A percentile compares a stretch with the other conserved stretches of the same genome.
These are phyloP conservation scores for Saksenaea oblongispora DNA, from an alignment of 371 early-diverging fungal species.

Conservation along the genomic window DNA sequence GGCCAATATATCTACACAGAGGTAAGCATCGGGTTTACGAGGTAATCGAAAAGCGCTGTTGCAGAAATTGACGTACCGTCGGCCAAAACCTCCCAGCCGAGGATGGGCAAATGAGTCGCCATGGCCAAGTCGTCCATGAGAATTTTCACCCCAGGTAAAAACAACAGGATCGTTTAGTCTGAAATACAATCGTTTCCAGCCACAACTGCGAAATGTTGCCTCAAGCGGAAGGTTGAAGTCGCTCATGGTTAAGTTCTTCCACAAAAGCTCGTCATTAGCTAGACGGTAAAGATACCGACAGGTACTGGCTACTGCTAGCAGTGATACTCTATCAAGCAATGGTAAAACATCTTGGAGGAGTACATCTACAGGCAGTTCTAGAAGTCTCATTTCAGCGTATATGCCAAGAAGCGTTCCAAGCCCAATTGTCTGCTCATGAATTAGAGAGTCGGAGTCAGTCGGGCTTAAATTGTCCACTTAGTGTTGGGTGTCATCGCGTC, in stretches of 20 bases:
- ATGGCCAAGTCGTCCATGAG: constrained; percentile 31
- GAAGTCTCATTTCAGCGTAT: background rate
- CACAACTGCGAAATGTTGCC: constrained; percentile 30
- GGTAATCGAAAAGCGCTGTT: background rate
- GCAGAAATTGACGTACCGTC: constrained; percentile 8
- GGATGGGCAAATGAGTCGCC: background rate
- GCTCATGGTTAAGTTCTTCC: constrained; percentile 35
- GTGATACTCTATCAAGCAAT: constrained; percentile 20
- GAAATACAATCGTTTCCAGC: constrained; percentile 45
- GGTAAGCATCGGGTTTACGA: background rate
- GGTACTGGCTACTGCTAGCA: constrained; percentile 22
- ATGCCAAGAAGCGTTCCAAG: background rate
- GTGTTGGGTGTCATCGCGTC: too few species aligned
- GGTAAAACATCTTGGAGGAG: constrained; percentile 27
- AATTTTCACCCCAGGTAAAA: constrained; percentile 47
- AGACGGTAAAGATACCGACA: constrained; percentile 24
- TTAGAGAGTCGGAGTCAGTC: too few species aligned
- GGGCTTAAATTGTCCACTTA: too few species aligned
- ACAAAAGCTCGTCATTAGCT: constrained; percentile 38
- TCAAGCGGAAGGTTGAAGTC: constrained; percentile 38
- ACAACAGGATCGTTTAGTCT: constrained; percentile 31
- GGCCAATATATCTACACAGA: background rate
- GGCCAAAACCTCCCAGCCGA: background rate
- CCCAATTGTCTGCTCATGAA: too few species aligned
- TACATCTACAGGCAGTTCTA: constrained; percentile 16